Evolutionary conservation across 2,329 filamentous ascomycete species (phyloP).

Genomic region (Alternaria metachromatica): DNA sequence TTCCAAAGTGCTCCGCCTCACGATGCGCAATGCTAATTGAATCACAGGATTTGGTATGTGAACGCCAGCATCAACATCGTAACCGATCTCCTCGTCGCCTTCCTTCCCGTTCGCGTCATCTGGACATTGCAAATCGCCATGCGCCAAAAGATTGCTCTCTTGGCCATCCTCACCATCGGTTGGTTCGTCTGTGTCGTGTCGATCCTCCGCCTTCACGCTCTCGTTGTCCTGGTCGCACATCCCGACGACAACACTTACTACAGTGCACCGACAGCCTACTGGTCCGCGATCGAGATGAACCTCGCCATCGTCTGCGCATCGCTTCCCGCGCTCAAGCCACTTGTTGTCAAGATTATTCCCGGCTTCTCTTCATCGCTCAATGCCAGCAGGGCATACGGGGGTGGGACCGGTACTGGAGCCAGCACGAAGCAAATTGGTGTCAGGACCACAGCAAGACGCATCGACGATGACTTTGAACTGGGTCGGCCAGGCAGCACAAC

Average conservation of each 20-base stretch:
- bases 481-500: conserved; percentile 7
- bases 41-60: conserved; percentile 25
- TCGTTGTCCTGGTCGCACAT: conserved; percentile 22
- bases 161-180: conserved; percentile 36
- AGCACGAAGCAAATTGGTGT: neutral
- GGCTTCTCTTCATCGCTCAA: conserved; percentile 21
- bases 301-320: conserved; percentile 44
- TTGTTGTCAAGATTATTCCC: conserved; percentile 31
- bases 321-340: conserved; percentile 37
- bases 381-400: conserved; percentile 6
- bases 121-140: conserved; percentile 32
- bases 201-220: conserved; percentile 31
- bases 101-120: conserved; percentile 31
- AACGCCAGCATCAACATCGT: conserved; percentile 33
- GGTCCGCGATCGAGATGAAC: conserved; percentile 42
- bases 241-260: conserved; percentile 32
- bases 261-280: conserved; percentile 31
- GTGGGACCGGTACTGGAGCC: conserved; percentile 4
- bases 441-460: conserved; percentile 5
- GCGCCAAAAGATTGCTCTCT: conserved; percentile 28
- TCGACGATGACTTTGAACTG: conserved; percentile 21
- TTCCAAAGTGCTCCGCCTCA: neutral
- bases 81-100: conserved; percentile 33
- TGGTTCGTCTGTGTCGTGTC: conserved; percentile 45
- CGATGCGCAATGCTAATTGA: neutral